Percentiles rank a stretch among this genome's conserved stretches.
Conservation (phyloP, 768 basidiomycete genomes). For the Mycena olivaceomarginata region DNA sequence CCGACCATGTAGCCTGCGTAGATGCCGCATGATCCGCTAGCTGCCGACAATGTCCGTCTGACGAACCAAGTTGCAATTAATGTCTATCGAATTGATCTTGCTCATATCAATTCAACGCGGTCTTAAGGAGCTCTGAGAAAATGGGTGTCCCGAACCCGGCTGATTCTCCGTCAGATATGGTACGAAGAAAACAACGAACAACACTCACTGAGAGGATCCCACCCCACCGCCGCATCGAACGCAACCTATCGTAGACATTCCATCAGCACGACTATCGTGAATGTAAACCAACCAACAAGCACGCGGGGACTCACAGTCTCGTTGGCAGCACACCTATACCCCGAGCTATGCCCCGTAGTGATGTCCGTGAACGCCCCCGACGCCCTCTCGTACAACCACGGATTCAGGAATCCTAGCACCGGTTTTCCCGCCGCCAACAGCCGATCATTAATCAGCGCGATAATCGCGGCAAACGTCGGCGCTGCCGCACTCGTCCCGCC, state of each 20-base stretch:
- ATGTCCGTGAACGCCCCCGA: slow-evolving; percentile 11
- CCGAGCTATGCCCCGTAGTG: slow-evolving; percentile 16
- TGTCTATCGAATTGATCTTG: no score
- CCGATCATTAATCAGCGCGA: slow-evolving; percentile 66
- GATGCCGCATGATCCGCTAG: no score
- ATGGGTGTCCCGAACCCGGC: slow-evolving; percentile 22
- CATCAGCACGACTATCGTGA: neutral
- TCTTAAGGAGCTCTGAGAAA: neutral
- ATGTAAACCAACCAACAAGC: neutral
- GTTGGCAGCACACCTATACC: neutral
- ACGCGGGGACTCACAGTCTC: no score
- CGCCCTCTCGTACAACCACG: slow-evolving; percentile 19
- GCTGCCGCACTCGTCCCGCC: slow-evolving; percentile 66
- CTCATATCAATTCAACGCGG: neutral
- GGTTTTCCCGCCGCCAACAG: slow-evolving; percentile 53
- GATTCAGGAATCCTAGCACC: slow-evolving; percentile 56
- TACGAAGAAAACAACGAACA: neutral
- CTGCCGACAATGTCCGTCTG: no score
- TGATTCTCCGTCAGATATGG: neutral
- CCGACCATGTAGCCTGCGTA: no score
- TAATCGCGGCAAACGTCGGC: slow-evolving; percentile 65
- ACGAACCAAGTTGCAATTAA: no score
- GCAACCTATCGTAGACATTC: slow-evolving; percentile 6
- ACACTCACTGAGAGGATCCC: slow-evolving; percentile 23
- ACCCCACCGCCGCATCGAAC: slow-evolving; percentile 24